Evolutionary conservation across 257 asterid species (phyloP).

Genomic region (Lantana camara): DNA sequence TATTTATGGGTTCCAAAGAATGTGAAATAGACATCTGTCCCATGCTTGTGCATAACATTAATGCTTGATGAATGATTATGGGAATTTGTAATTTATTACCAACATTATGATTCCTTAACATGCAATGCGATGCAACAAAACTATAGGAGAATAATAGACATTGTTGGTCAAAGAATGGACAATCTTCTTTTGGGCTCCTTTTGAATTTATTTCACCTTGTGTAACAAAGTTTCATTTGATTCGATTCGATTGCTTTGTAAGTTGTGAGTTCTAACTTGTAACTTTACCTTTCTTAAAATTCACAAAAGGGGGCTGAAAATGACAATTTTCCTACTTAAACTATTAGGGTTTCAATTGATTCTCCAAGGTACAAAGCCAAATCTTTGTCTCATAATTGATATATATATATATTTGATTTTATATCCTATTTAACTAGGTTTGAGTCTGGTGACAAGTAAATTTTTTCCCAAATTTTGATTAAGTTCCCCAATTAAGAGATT

Average conservation of each 20-base stretch:
- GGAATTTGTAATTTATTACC: background rate
- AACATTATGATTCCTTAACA: background rate
- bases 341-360: too few species aligned
- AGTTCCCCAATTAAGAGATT: too few species aligned
- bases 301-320: background rate
- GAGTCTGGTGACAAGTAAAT: too few species aligned
- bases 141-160: background rate
- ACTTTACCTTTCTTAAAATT: background rate
- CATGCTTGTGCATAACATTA: too few species aligned
- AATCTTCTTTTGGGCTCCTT: background rate
- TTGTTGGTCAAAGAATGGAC: constrained; percentile 10
- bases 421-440: too few species aligned
- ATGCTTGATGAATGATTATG: background rate
- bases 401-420: too few species aligned
- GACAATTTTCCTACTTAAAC: background rate
- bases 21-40: too few species aligned
- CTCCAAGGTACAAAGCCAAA: too few species aligned
- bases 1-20: too few species aligned
- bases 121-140: background rate
- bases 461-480: too few species aligned
- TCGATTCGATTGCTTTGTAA: background rate
- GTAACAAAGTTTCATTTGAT: background rate
- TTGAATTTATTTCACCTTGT: background rate
- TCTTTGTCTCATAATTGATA: too few species aligned
- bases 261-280: background rate